Evolutionary conservation across 2,329 filamentous ascomycete genomes (phyloP).

Genomic region (Tetracladium maxilliforme): DNA sequence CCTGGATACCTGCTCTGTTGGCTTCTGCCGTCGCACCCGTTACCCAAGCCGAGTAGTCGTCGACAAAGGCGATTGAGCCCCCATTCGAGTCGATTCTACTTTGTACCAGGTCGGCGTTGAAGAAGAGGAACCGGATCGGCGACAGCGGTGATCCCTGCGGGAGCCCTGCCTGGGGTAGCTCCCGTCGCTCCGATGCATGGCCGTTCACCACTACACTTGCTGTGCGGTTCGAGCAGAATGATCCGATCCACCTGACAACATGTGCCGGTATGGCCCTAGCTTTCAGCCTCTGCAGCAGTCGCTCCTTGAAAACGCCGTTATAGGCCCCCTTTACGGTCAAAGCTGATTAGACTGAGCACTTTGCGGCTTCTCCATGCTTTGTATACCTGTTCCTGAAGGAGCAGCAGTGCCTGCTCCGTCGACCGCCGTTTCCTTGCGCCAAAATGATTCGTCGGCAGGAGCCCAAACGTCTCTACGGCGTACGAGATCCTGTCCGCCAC

Average conservation of each 20-base stretch:
- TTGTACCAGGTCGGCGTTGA: too few species aligned
- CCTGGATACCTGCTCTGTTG: too few species aligned
- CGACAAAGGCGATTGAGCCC: too few species aligned
- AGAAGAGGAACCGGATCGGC: too few species aligned
- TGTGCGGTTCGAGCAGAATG: constrained; percentile 11
- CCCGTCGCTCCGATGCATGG: too few species aligned
- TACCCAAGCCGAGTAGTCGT: too few species aligned
- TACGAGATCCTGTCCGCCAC: constrained; percentile 14
- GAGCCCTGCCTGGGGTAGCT: too few species aligned
- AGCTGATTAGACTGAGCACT: constrained; percentile 18
- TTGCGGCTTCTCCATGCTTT: constrained; percentile 13
- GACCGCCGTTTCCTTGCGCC: constrained; percentile 18
- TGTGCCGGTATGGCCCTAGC: too few species aligned
- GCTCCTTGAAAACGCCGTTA: constrained; percentile 20
- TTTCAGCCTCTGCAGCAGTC: constrained; percentile 16
- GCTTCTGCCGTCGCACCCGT: too few species aligned
- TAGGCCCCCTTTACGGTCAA: constrained; percentile 24
- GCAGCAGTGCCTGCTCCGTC: constrained; percentile 16
- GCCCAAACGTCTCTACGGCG: constrained; percentile 11
- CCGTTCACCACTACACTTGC: too few species aligned
- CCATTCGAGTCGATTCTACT: too few species aligned
- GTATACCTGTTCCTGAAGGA: constrained; percentile 14
- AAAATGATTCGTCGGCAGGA: constrained; percentile 21
- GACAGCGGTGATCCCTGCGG: too few species aligned
- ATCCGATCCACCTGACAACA: constrained; percentile 13